These are phyloP conservation scores for Takakia lepidozioides DNA, from an alignment of 225 moss, liverwort and hornwort genomes.

Conservation along the genomic window DNA sequence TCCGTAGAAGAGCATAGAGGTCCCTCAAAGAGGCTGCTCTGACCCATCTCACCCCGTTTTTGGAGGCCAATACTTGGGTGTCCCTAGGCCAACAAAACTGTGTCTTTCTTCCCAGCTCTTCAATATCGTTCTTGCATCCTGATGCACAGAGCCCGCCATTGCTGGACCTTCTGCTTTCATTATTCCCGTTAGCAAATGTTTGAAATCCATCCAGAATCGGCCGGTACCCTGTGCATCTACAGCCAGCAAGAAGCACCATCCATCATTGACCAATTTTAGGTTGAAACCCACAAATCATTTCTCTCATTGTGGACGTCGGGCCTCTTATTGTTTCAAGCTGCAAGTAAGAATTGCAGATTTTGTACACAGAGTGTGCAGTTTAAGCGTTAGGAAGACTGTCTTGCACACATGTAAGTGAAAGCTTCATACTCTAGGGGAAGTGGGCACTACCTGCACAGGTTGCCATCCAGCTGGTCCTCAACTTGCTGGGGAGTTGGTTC, in stretches of 20 bases:
- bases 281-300: too few relatives aligned
- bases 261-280: too few relatives aligned
- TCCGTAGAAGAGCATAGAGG: constrained; percentile 48
- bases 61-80: constrained; percentile 27
- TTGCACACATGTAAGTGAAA: too few relatives aligned
- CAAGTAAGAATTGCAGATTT: too few relatives aligned
- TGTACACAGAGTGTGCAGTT: too few relatives aligned
- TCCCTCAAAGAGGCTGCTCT: constrained; percentile 45
- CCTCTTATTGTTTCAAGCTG: too few relatives aligned
- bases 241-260: not conserved
- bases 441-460: constrained; percentile 66
- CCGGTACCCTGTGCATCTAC: constrained; percentile 83
- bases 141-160: constrained; percentile 21
- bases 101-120: constrained; percentile 26
- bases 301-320: too few relatives aligned
- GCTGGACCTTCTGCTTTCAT: constrained; percentile 18
- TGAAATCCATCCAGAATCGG: constrained; percentile 78
- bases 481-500: constrained; percentile 69
- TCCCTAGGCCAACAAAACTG: constrained; percentile 12
- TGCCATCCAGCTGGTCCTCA: constrained; percentile 86
- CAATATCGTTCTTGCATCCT: constrained; percentile 45
- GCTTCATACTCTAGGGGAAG: too few relatives aligned
- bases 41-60: constrained; percentile 59
- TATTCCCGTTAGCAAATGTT: constrained; percentile 32
- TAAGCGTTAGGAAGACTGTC: too few relatives aligned